Evolutionary conservation across 2,329 filamentous ascomycete genomes (phyloP), one percentile per base, ranked within the genome.

Genomic region (Pseudogymnoascus sp.): DNA sequence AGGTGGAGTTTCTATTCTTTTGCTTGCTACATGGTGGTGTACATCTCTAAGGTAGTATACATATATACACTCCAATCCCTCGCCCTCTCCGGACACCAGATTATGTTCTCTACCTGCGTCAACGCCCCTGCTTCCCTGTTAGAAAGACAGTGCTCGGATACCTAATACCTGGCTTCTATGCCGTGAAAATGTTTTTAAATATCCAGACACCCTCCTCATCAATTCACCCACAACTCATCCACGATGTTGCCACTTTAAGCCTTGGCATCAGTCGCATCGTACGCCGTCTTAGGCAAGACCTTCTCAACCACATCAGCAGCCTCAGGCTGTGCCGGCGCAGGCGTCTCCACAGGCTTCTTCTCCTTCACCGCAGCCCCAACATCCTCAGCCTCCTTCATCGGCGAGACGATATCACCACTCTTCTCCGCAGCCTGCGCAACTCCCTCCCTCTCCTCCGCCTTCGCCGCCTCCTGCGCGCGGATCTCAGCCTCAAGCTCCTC

Each of bases 401-500:
- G 45, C 15, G 45, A 29, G 25, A 52, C 13, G 25, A 29, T 52
- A 9, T 52, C n/a, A 52, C n/a, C n/a, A n/a, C n/a, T 31, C 45
- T 4, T 15, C 2, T 25, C 31, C 8, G 29, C 42, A 25, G 58
- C 13, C 10, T 29, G 25, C 25, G 60, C 18, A 8, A 55, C 62
- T 9, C 64, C 60, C 5, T 31, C 60, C 58, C 64, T 45, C 18
- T 59, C 63, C 48, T 58, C 60, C 40, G 39, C 65, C 29, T 60
- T 62, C 10, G 64, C 63, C 58, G 60, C 37, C 27, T 72, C 67
- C 63, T 66, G 65, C 6, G 68, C 67, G 15, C 64, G 64, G 55
- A 72, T 60, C 52, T 72, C 70, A 18, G 71, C 68, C 61, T 72
- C 71, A 15, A 72, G 62, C 36, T 85, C 82, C 18, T 87, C 86